Evolutionary conservation across 1,139 yeast genomes (phyloP), one percentile per base, ranked within the genome.

Genomic region (Geotrichum bryndzae): DNA sequence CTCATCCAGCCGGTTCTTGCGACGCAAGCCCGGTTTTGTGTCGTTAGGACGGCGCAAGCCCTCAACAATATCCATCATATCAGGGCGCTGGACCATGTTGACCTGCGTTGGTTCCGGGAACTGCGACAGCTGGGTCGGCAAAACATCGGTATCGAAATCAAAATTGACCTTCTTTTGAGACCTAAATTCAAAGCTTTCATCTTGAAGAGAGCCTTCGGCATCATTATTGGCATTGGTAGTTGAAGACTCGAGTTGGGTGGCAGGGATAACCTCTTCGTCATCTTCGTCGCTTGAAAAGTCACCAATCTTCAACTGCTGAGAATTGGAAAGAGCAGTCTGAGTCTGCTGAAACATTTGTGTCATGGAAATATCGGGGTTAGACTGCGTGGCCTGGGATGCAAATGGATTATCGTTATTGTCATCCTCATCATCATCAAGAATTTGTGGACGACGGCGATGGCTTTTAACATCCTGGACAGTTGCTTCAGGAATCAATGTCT

Each of bases 91-190:
- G 31, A 33, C 27, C 55, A 18, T 52, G 11, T 51, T 38, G 8
- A 60, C 56, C 27, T 59, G 66, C 3, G 66, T 64, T 6, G 66
- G 61, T 51, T 66, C 45, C 55, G 66, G 63, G 48, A 64, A 60
- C 61, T 62, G 66, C 15, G 64, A 63, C 53, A 64, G 31, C 55
- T 64, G 68, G 1, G 68, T 66, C 2, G 64, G 66, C 48, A 41
- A 2, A 41, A 41, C 13, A 23, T 41, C 48, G 2, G 48, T 41
- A 10, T 41, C 48, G n/a, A 41, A 41, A 18, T 41, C 48, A 15
- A 41, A 41, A 41, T 41, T 41, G 48, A 41, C 48, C 13, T 41
- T 41, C 22, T 41, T 41, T n/a, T 41, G 48, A 15, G 48, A 15
- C 18, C 22, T n/a, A 41, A 41, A 18, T n/a, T 41, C 48, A 41